phyloP scores from a whole-genome alignment of 1,284 basidiomycete species.

The Apiotrichum veenhuisii region DNA sequence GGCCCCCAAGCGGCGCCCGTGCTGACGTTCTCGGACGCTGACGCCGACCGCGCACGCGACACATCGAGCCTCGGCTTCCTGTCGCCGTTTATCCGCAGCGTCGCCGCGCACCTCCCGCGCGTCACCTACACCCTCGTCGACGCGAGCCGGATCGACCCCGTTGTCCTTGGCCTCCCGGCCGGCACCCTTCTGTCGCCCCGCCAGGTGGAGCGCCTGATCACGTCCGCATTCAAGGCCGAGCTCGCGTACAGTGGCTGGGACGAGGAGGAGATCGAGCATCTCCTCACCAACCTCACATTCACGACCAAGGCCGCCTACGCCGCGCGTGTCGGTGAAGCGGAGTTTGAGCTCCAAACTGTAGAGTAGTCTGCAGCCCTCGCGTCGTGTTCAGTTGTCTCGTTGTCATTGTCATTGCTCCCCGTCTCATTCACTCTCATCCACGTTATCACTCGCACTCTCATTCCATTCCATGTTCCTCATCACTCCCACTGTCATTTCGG shows the following conservation, averaged over 20 bases:
- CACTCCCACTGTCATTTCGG: too few species aligned
- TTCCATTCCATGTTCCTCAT: too few species aligned
- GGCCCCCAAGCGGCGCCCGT: neutral
- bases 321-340: neutral
- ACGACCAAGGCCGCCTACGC: neutral
- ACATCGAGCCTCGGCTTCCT: neutral
- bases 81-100: constrained; percentile 1
- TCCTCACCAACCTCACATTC: neutral
- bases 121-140: neutral
- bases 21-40: constrained; percentile 3
- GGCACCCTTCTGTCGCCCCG: neutral
- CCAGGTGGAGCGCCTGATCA: constrained; percentile 3
- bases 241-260: neutral
- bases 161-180: neutral
- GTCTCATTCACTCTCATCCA: too few species aligned
- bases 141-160: constrained; percentile 1
- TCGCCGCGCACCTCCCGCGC: neutral
- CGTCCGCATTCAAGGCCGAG: neutral
- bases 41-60: constrained; percentile 3
- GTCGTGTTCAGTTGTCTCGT: too few species aligned
- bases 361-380: too few species aligned
- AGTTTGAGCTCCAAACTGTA: neutral
- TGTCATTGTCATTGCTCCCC: too few species aligned
- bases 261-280: neutral
- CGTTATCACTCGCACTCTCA: too few species aligned